A percentile compares a stretch with the other conserved stretches of the same genome.
These are phyloP conservation scores for Dothistroma septosporum DNA, from an alignment of 2,329 filamentous ascomycete genomes.

Conservation along the genomic window DNA sequence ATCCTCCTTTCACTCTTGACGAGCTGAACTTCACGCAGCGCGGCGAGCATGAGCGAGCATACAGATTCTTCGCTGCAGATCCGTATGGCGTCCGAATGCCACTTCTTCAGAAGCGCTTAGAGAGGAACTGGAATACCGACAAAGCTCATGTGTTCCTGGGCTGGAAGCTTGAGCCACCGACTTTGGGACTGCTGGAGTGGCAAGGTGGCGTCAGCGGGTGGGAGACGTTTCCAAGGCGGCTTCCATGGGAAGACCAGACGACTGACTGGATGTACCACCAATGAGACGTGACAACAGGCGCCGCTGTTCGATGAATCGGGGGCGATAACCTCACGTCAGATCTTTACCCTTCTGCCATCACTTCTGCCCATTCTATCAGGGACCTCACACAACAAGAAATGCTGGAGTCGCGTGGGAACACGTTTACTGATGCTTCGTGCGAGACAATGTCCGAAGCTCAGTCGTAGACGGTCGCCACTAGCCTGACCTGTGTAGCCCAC, in stretches of 20 bases:
- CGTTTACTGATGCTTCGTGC: too few species aligned
- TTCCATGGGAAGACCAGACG: slow-evolving; percentile 28
- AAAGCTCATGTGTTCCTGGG: slow-evolving; percentile 20
- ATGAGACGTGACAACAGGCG: neutral
- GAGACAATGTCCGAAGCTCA: too few species aligned
- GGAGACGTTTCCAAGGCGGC: slow-evolving; percentile 23
- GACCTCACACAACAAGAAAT: too few species aligned
- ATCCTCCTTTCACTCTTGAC: slow-evolving; percentile 40
- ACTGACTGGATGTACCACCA: slow-evolving; percentile 10
- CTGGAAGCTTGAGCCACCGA: slow-evolving; percentile 22
- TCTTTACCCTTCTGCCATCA: too few species aligned
- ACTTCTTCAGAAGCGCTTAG: slow-evolving; percentile 38
- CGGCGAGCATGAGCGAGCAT: slow-evolving; percentile 39
- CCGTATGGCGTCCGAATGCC: slow-evolving; percentile 37
- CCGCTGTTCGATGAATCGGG: neutral
- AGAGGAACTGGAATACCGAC: slow-evolving; percentile 38
- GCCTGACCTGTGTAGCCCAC: too few species aligned
- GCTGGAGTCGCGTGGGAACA: too few species aligned
- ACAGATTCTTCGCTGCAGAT: slow-evolving; percentile 38
- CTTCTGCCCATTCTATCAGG: too few species aligned
- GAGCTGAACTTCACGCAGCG: slow-evolving; percentile 37
- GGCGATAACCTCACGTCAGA: neutral
- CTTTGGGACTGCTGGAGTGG: slow-evolving; percentile 28
- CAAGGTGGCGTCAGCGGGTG: slow-evolving; percentile 27
- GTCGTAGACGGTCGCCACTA: too few species aligned